These are phyloP conservation scores for Entelexis paramagnoliae DNA, from an alignment of 1,139 yeast species.

Conservation along the genomic window DNA sequence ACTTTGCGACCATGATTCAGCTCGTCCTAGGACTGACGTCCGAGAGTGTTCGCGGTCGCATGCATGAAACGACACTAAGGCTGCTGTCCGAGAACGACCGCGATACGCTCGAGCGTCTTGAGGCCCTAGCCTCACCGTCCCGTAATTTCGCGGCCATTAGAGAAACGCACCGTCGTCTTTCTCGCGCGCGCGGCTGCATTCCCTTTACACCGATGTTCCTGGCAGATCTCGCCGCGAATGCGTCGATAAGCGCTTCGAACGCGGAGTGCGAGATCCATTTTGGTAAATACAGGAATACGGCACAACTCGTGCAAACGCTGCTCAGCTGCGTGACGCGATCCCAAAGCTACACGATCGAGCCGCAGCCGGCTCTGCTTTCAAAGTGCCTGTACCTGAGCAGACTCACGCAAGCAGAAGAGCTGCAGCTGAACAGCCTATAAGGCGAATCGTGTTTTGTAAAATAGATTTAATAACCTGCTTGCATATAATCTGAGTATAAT, in stretches of 20 bases:
- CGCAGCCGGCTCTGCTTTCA: slow-evolving; percentile 55
- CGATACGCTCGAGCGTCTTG: slow-evolving; percentile 35
- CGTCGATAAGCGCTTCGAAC: slow-evolving; percentile 42
- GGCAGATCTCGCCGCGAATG: slow-evolving; percentile 71
- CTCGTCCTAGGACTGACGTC: slow-evolving; percentile 75
- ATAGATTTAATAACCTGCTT: background rate
- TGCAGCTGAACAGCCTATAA: background rate
- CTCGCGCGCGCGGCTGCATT: slow-evolving; percentile 62
- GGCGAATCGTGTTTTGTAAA: background rate
- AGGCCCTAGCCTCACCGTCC: slow-evolving; percentile 46
- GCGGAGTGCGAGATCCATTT: slow-evolving; percentile 47
- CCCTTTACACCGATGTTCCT: slow-evolving; percentile 83
- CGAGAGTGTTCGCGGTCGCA: slow-evolving; percentile 25
- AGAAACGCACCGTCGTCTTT: slow-evolving; percentile 47
- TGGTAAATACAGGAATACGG: slow-evolving; percentile 65
- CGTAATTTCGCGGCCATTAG: slow-evolving; percentile 61
- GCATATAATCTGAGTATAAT: too few species aligned
- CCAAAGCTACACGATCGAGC: slow-evolving; percentile 43
- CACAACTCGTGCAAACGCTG: slow-evolving; percentile 66
- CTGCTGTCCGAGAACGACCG: slow-evolving; percentile 42
- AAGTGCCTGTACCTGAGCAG: slow-evolving; percentile 60
- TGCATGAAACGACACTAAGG: slow-evolving; percentile 54
- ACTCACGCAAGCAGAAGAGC: slow-evolving; percentile 1
- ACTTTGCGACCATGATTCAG: slow-evolving; percentile 80
- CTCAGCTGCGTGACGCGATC: slow-evolving; percentile 84